Percentiles rank a stretch among this genome's conserved stretches.
phyloP scores from a whole-genome alignment of 169 alveolate species.

The Plasmodium vivax region DNA sequence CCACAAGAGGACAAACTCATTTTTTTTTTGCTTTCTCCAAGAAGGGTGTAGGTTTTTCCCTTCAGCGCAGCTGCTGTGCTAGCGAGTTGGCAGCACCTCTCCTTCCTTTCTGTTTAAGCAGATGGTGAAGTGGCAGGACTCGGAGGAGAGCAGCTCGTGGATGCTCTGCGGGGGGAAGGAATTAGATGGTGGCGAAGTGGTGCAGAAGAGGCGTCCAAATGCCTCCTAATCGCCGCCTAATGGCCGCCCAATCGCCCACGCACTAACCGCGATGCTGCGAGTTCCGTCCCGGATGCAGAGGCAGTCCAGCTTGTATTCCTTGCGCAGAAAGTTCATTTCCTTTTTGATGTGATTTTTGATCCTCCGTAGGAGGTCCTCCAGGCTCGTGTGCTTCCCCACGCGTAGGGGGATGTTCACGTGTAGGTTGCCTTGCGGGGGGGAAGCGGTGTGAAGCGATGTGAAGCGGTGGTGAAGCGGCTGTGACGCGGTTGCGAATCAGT shows the following conservation, averaged over 20 bases:
- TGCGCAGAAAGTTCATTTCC: neutral
- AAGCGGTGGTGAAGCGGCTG: no score
- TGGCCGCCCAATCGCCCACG: no score
- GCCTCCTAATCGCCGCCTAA: no score
- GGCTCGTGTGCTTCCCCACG: slow-evolving; percentile 14
- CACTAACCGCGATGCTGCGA: slow-evolving; percentile 6
- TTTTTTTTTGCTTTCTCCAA: neutral
- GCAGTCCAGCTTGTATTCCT: slow-evolving; percentile 14
- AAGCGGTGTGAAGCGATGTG: no score
- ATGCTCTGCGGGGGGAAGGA: slow-evolving; percentile 27
- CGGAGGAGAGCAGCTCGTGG: slow-evolving; percentile 5
- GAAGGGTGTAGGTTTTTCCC: neutral
- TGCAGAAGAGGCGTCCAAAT: neutral
- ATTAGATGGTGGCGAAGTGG: no score
- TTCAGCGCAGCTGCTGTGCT: neutral
- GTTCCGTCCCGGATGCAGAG: slow-evolving; percentile 18
- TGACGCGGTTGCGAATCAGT: no score
- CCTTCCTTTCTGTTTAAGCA: neutral
- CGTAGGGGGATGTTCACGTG: neutral
- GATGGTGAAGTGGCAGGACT: neutral
- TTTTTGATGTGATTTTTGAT: slow-evolving; percentile 12
- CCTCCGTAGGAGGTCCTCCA: slow-evolving; percentile 10
- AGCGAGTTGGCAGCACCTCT: neutral
- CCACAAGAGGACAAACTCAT: neutral
- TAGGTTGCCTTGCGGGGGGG: neutral